These are phyloP conservation scores for Penicillium dipodomyicola DNA, from an alignment of 495 filamentous ascomycete genomes.

Conservation along the genomic window DNA sequence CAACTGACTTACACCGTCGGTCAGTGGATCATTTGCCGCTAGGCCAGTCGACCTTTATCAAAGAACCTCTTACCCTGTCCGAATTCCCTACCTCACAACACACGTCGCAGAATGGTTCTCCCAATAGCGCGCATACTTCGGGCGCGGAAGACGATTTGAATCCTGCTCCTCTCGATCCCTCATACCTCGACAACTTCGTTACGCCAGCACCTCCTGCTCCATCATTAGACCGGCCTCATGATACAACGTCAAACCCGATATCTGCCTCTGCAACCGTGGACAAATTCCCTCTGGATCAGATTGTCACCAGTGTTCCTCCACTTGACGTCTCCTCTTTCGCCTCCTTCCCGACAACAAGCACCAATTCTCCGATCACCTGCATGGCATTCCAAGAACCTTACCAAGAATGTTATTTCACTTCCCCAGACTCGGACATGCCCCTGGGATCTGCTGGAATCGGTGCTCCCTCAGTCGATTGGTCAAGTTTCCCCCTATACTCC, in stretches of 20 bases:
- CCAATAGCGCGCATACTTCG: conserved; percentile 53
- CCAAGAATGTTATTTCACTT: conserved; percentile 42
- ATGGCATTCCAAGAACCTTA: conserved; percentile 46
- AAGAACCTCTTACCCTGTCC: conserved; percentile 32
- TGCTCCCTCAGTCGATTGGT: conserved; percentile 70
- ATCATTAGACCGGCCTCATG: conserved; percentile 38
- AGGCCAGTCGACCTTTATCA: conserved; percentile 42
- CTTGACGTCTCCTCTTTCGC: conserved; percentile 41
- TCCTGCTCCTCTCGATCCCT: conserved; percentile 60
- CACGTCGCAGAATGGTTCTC: conserved; percentile 68
- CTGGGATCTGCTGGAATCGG: conserved; percentile 64
- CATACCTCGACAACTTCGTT: conserved; percentile 55
- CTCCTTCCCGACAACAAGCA: conserved; percentile 35
- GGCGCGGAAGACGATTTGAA: conserved; percentile 56
- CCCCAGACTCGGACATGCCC: conserved; percentile 62
- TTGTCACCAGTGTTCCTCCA: conserved; percentile 39
- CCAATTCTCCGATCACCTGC: conserved; percentile 40
- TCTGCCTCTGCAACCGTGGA: conserved; percentile 32
- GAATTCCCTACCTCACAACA: conserved; percentile 25
- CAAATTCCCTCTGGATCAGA: conserved; percentile 37
- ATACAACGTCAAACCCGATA: conserved; percentile 21
- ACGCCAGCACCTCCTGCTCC: conserved; percentile 40
- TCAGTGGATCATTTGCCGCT: conserved; percentile 68
- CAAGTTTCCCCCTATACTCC: conserved; percentile 63
- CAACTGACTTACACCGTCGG: conserved; percentile 55